Conservation (phyloP, 2,329 filamentous ascomycete species). For the Fusarium tanahbumbuense region DNA sequence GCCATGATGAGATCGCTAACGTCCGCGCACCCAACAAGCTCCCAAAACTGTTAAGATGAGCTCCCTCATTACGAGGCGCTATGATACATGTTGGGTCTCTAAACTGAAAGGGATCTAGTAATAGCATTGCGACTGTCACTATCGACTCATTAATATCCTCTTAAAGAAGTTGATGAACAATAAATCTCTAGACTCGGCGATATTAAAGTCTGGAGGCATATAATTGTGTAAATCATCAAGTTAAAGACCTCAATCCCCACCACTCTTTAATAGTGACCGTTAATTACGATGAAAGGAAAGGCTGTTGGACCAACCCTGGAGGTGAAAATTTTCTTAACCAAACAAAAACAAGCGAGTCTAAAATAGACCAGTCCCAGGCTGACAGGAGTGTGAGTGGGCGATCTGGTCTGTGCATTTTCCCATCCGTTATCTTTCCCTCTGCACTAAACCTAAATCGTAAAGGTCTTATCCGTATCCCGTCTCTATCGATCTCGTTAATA, state of each 20-base stretch:
- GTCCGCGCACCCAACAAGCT: conserved; percentile 14
- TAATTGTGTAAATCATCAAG: neutral
- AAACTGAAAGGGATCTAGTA: neutral
- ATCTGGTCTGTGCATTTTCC: conserved; percentile 40
- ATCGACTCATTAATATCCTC: too few relatives aligned
- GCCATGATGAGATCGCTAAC: conserved; percentile 23
- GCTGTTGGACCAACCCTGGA: conserved; percentile 8
- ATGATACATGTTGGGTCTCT: conserved; percentile 21
- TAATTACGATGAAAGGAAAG: neutral
- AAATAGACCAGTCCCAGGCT: conserved; percentile 14
- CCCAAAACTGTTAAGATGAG: conserved; percentile 22
- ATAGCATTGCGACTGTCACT: neutral
- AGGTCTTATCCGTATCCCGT: conserved; percentile 19
- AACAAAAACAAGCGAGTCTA: conserved; percentile 15
- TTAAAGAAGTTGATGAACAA: neutral
- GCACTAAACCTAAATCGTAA: neutral
- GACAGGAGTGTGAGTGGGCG: conserved; percentile 32
- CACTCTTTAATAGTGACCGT: neutral
- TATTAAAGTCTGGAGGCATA: conserved; percentile 15
- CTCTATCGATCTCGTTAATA: conserved; percentile 10
- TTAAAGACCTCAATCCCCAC: conserved; percentile 21
- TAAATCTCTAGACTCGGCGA: conserved; percentile 14
- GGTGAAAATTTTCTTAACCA: conserved; percentile 30
- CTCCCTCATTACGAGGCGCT: conserved; percentile 16
- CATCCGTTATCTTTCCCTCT: conserved; percentile 34